phyloP scores from a whole-genome alignment of 192 early-diverging fungal species.

The Coemansia sp. region DNA sequence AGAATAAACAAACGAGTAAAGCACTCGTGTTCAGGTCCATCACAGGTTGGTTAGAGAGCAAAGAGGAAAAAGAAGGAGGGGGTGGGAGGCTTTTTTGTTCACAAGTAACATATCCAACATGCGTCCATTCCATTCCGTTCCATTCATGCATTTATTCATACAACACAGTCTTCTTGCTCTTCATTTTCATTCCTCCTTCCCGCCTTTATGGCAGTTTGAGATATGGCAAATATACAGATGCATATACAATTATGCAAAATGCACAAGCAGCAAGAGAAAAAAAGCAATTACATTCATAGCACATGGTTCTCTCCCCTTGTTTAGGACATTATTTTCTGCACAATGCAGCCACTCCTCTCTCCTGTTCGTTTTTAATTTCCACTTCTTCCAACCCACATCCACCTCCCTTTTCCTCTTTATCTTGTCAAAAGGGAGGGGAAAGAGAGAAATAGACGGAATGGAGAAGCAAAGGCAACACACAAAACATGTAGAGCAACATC shows the following conservation, averaged over 20 bases:
- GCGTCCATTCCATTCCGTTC: too few relatives aligned
- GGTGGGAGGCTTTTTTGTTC: too few relatives aligned
- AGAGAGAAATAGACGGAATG: neutral
- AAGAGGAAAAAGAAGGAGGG: too few relatives aligned
- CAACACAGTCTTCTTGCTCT: too few relatives aligned
- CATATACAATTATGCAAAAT: neutral
- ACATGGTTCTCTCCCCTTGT: neutral
- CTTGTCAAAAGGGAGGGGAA: neutral
- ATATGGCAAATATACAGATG: neutral
- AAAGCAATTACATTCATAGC: slow-evolving; percentile 4
- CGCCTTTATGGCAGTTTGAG: too few relatives aligned
- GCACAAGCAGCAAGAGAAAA: neutral
- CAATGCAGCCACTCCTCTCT: neutral
- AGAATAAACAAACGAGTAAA: too few relatives aligned
- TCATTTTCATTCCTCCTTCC: too few relatives aligned
- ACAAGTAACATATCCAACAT: too few relatives aligned
- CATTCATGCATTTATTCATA: too few relatives aligned
- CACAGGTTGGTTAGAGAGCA: too few relatives aligned
- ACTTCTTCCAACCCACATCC: neutral
- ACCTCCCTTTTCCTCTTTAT: neutral
- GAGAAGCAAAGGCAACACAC: neutral
- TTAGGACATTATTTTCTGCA: neutral
- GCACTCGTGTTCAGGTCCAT: too few relatives aligned
- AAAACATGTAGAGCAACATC: neutral
- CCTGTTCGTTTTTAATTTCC: slow-evolving; percentile 5